Evolutionary conservation across 768 basidiomycete genomes (phyloP).

Genomic region (Trametes maxima): DNA sequence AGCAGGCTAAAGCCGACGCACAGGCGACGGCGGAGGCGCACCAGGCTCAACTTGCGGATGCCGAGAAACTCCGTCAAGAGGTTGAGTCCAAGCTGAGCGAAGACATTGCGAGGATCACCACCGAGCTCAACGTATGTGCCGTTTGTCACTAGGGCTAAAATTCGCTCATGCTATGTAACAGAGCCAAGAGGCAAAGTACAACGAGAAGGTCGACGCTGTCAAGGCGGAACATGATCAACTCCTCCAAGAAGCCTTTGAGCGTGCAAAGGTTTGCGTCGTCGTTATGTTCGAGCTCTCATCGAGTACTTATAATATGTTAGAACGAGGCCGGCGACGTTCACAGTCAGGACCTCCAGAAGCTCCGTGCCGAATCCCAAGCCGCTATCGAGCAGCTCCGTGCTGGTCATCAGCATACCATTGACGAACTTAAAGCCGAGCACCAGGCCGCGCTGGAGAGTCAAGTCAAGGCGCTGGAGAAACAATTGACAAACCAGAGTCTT

Average conservation of each 20-base stretch:
- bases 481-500: slow-evolving; percentile 58
- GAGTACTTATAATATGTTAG: slow-evolving; percentile 39
- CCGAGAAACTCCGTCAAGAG: slow-evolving; percentile 50
- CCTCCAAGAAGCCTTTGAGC: slow-evolving; percentile 71
- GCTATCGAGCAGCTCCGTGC: slow-evolving; percentile 70
- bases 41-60: slow-evolving; percentile 50
- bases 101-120: slow-evolving; percentile 55
- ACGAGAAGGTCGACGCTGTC: slow-evolving; percentile 63
- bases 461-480: slow-evolving; percentile 60
- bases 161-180: slow-evolving; percentile 33
- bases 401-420: slow-evolving; percentile 61
- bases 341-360: slow-evolving; percentile 65
- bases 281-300: background rate
- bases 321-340: slow-evolving; percentile 72
- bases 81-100: slow-evolving; percentile 55
- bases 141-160: background rate
- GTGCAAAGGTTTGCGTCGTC: slow-evolving; percentile 62
- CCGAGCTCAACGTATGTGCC: slow-evolving; percentile 63
- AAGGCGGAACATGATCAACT: slow-evolving; percentile 64
- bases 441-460: slow-evolving; percentile 59
- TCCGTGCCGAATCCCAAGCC: slow-evolving; percentile 66
- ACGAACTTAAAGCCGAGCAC: slow-evolving; percentile 67
- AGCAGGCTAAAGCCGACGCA: slow-evolving; percentile 49
- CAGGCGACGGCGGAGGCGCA: slow-evolving; percentile 51
- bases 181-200: slow-evolving; percentile 72